Conservation (phyloP, 2,329 filamentous ascomycete genomes). For the Diplodia sapinea region DNA sequence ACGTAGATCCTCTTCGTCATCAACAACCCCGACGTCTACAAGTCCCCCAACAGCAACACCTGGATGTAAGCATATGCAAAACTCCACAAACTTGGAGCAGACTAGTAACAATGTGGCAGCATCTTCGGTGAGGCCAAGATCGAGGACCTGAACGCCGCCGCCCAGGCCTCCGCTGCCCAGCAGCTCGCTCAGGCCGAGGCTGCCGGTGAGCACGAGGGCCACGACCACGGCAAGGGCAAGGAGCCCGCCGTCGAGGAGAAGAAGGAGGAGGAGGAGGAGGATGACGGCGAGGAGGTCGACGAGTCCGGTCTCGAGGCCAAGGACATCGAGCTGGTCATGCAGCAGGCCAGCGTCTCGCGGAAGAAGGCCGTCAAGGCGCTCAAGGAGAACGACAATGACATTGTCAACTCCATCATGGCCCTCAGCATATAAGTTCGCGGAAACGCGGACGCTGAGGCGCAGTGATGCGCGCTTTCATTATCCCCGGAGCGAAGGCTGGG, state of each 20-base stretch:
- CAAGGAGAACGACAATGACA: conserved; percentile 99
- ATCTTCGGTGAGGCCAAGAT: conserved; percentile 99
- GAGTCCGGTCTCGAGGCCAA: conserved; percentile 95
- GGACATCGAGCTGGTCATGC: conserved; percentile 99
- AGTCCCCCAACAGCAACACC: conserved; percentile 98
- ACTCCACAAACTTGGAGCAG: conserved; percentile 13
- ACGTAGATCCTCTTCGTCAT: conserved; percentile 96
- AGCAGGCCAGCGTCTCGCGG: conserved; percentile 92
- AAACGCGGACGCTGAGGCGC: conserved; percentile 8
- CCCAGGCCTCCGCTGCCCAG: conserved; percentile 93
- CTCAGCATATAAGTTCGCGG: conserved; percentile 61
- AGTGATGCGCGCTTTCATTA: conserved; percentile 12
- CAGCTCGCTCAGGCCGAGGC: conserved; percentile 81
- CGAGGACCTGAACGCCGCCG: conserved; percentile 98
- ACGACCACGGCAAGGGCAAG: conserved; percentile 65
- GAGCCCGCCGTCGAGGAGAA: conserved; percentile 65
- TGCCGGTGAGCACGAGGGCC: conserved; percentile 68
- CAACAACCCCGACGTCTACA: conserved; percentile 99
- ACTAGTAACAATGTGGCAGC: conserved; percentile 57
- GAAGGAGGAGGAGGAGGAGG: conserved; percentile 78
- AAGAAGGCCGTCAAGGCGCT: conserved; percentile 99
- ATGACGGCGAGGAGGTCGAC: conserved; percentile 95
- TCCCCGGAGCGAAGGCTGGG: conserved; percentile 25
- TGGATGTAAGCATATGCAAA: conserved; percentile 79
- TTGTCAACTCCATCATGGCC: conserved; percentile 99